phyloP scores from a whole-genome alignment of 2,329 filamentous ascomycete species.

The Calycina marina region DNA sequence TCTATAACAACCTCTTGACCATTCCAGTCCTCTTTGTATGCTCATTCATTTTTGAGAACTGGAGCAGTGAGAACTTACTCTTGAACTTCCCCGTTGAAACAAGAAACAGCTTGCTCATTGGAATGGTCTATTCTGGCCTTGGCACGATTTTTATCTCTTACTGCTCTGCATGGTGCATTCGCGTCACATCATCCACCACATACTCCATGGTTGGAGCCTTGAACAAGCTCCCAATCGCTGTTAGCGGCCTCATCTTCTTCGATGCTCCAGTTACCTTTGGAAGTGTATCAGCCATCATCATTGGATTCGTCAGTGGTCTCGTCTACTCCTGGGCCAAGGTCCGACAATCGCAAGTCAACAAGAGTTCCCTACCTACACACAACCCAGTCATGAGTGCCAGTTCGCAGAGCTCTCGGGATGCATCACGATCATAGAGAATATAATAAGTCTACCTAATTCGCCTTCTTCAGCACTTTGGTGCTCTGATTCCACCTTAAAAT shows the following conservation, averaged over 20 bases:
- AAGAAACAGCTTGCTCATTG: constrained; percentile 65
- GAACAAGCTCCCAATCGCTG: constrained; percentile 92
- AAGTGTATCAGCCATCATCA: constrained; percentile 76
- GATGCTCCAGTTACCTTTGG: constrained; percentile 84
- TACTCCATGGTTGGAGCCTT: constrained; percentile 98
- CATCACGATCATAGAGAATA: constrained; percentile 35
- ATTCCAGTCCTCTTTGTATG: constrained; percentile 79
- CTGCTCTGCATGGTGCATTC: constrained; percentile 97
- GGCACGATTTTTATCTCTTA: constrained; percentile 98
- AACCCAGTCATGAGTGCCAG: constrained; percentile 73
- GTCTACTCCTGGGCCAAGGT: constrained; percentile 83
- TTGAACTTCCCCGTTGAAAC: constrained; percentile 78
- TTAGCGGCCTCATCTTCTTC: constrained; percentile 91
- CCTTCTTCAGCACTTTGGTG: constrained; percentile 1
- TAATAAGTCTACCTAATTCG: constrained; percentile 1
- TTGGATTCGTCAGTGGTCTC: constrained; percentile 85
- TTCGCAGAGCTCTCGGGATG: constrained; percentile 79
- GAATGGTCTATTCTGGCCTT: constrained; percentile 89
- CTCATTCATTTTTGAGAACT: constrained; percentile 78
- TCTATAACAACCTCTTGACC: constrained; percentile 97
- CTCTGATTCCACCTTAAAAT: neutral
- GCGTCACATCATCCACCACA: constrained; percentile 90
- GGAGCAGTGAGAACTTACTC: constrained; percentile 70
- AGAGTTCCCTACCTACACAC: constrained; percentile 52
- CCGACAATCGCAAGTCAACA: constrained; percentile 54